Percentiles rank a stretch among this genome's conserved stretches.
phyloP scores from a whole-genome alignment of 2,329 filamentous ascomycete species.

The Venturia oleaginea region DNA sequence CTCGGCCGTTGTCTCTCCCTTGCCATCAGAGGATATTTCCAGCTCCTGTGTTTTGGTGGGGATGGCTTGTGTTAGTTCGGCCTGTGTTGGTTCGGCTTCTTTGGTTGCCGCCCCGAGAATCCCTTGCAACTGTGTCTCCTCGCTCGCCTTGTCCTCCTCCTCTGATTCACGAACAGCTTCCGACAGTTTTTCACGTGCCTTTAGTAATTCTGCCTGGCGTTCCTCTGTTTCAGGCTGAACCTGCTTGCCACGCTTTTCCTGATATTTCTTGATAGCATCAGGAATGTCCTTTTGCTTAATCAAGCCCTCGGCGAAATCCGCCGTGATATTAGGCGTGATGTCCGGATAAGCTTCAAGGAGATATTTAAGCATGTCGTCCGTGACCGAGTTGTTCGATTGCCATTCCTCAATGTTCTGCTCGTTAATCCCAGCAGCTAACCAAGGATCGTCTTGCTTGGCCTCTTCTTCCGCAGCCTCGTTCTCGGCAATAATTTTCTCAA shows the following conservation, averaged over 20 bases:
- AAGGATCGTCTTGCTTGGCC: neutral
- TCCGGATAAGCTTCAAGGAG: slow-evolving; percentile 1
- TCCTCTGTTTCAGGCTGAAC: neutral
- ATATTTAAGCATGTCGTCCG: slow-evolving; percentile 2
- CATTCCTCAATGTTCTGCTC: neutral
- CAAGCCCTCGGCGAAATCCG: neutral
- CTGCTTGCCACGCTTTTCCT: neutral
- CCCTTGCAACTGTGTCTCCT: neutral
- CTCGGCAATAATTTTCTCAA: neutral
- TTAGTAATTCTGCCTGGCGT: neutral
- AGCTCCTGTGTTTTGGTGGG: neutral
- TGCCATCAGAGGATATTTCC: neutral
- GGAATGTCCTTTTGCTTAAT: slow-evolving; percentile 6
- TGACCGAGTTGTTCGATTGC: neutral
- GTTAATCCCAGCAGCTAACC: neutral
- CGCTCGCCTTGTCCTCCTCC: neutral
- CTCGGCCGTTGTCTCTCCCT: neutral
- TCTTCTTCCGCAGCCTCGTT: neutral
- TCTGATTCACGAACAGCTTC: neutral
- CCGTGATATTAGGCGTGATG: neutral
- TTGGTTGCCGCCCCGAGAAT: neutral
- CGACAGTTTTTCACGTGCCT: neutral
- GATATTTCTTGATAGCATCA: neutral
- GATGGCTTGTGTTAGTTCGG: neutral
- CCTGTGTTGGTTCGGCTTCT: neutral